Evolutionary conservation across 352 stramenopile species (phyloP), one percentile per base, ranked within the genome.

Genomic region (Globisporangium irregulare): DNA sequence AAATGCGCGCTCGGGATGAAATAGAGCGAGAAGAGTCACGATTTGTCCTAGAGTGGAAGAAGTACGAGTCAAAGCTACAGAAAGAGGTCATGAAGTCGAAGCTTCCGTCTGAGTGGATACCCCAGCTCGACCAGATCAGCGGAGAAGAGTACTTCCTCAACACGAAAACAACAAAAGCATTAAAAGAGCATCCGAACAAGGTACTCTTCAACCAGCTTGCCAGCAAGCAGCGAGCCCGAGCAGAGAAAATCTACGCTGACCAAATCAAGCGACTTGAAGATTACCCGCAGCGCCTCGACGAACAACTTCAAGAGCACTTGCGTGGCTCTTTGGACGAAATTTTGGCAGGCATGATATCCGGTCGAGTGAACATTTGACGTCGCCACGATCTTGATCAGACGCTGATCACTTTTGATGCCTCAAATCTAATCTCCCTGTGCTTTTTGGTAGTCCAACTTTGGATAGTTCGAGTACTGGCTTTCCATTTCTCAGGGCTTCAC

Each of bases 131-230:
- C 14, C 63, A 59, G 25, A 43, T 78, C 38, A 71, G 68, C 25
- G 77, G 77, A 24, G 72, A 79, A 66, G 71, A 72, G 38, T 85
- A 76, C 56, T 85, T 76, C 36, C 62, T 85, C 2, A 82, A 82
- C 46, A 69, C 73, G 18, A 75, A 81, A 56, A 81, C 73, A 38
- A 57, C 64, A 6, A 78, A 77, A 53, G 70, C 64, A 12, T 61
- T 46, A 3, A 74, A 69, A 46, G 71, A 85, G 57, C 77, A 85
- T 27, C 77, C 77, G 15, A 81, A 81, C 66, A 67, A 65, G 18
- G 24, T 59, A 2, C 66, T 85, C 3, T 68, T 79, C n/a, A 62
- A 64, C 22, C 73, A 77, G 27, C 61, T 85, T 9, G 10, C 74
- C 1, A 72, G 62, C 12, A 85, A 78, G 25, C 77, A 85, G 36